These are phyloP conservation scores for Bonia amplexicaulis DNA, from an alignment of 176 grass and related monocot species.

Conservation along the genomic window DNA sequence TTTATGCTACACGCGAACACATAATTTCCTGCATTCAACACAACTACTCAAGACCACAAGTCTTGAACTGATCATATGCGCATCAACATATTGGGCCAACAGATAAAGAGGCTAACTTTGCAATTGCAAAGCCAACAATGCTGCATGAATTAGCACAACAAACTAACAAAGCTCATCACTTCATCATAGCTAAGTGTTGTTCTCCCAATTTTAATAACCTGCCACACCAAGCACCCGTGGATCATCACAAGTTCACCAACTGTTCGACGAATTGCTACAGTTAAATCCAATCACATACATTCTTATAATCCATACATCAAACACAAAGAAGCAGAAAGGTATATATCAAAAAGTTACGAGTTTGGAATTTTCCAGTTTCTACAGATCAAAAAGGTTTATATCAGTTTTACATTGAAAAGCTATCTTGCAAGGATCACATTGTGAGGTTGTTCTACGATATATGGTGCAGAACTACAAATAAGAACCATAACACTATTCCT, in stretches of 20 bases:
- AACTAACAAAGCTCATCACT: not conserved
- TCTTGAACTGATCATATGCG: not conserved
- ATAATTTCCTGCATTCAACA: not conserved
- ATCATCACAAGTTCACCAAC: not conserved
- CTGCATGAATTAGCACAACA: not conserved
- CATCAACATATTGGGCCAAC: not conserved
- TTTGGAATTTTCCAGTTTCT: conserved; percentile 81
- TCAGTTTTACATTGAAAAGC: conserved; percentile 22
- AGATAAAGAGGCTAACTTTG: not conserved
- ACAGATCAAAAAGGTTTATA: conserved; percentile 21
- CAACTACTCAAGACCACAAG: not conserved
- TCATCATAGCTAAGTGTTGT: not conserved
- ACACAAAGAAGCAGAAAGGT: not conserved
- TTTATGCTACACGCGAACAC: too few species aligned
- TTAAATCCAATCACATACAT: not conserved
- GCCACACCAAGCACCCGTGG: not conserved
- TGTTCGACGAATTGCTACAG: not conserved
- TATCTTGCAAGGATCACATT: not conserved
- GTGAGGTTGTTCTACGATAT: not conserved
- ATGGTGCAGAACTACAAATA: not conserved
- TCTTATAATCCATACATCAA: not conserved
- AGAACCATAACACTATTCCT: not conserved
- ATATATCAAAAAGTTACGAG: too few species aligned
- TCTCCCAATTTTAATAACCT: not conserved
- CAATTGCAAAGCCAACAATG: not conserved